Evolutionary conservation across 2,329 filamentous ascomycete species (phyloP), one percentile per base, ranked within the genome.

Genomic region (Colletotrichum sp.): DNA sequence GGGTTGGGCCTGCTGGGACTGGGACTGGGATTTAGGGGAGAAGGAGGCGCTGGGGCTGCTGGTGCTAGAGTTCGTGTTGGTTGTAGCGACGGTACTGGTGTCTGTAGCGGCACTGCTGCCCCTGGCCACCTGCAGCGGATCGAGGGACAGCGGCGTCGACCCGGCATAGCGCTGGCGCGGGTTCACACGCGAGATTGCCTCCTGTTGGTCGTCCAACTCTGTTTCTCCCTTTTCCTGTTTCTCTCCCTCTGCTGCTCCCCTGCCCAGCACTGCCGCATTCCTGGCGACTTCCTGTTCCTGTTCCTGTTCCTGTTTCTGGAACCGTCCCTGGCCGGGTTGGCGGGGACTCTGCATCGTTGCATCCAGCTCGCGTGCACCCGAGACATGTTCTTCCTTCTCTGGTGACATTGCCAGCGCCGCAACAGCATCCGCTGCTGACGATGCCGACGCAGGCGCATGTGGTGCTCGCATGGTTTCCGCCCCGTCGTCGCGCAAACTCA

Each of bases 71-170:
- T 29, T 61, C 24, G 36, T 27, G 62, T 29, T 61, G 33, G 36
- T 47, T 5, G 43, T 66, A 24, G 34, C 33, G 29, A 54, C 47
- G n/a, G 34, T 54, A 33, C 43, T 21, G 43, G 47, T 47, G 47
- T 70, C 58, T 64, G 51, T 65, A 57, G 69, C 51, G 51, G 65
- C 70, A 58, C 59, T 69, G 70, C 21, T 59, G 47, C 70, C 36
- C 70, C 65, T 69, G 70, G 47, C 55, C 71, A 67, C 63, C 71
- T 63, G 68, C 43, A 71, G 62, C 71, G 62, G 62, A 33, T 73
- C 72, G 55, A 76, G 70, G n/a, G 62, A 72, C 64, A 75, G 73
- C 57, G 75, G 75, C 47, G 75, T 76, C 43, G 75, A 75, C 31
- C 75, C 75, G 57, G 75, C 72, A 63, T 69, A 62, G 66, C 73